Evolutionary conservation across 768 basidiomycete species (phyloP), one percentile per base, ranked within the genome.

Genomic region (Tephrocybe sp.): DNA sequence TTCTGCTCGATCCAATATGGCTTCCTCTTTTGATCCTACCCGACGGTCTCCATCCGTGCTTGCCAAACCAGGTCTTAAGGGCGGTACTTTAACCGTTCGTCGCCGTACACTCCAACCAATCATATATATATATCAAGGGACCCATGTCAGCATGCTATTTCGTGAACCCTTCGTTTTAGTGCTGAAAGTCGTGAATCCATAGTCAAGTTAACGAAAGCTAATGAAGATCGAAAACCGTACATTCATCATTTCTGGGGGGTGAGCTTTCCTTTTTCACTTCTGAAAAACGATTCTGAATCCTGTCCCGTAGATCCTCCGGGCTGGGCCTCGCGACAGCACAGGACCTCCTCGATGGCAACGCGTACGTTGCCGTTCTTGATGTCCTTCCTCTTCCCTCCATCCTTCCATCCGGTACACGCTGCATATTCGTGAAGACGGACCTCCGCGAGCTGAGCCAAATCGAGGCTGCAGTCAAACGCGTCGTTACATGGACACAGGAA

Each of bases 161-260:
- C 28, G 28, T 30, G 12, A 5, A 30, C 5, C 7, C 28, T 6
- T 30, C 12, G 28, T 30, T 6, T 12, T 30, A 30, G 28, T 12
- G 12, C n/a, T 9, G 14, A 4, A 36, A 6, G n/a, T 17, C n/a
- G 34, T 5, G n/a, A 4, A 36, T 15, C n/a, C n/a, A n/a, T n/a
- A n/a, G n/a, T n/a, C n/a, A n/a, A 11, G 28, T 5, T 30, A 30
- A 20, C 38, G 18, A 43, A 14, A 25, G 3, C 17, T 4, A 30
- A 81, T 82, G 80, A 80, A 77, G 63, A 59, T 74, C n/a, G 70
- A 68, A 51, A 73, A 76, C 23, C 66, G 80, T 18, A 84, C 81
- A 3, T 81, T 81, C 58, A 67, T 84, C 36, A 68, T 83, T 10
- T 83, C 81, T 37, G 81, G 81, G 47, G 81, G 81, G 80, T 82